Evolutionary conservation across 108 stramenopile genomes (phyloP).

Genomic region (Pseudonitzschia multiseries): DNA sequence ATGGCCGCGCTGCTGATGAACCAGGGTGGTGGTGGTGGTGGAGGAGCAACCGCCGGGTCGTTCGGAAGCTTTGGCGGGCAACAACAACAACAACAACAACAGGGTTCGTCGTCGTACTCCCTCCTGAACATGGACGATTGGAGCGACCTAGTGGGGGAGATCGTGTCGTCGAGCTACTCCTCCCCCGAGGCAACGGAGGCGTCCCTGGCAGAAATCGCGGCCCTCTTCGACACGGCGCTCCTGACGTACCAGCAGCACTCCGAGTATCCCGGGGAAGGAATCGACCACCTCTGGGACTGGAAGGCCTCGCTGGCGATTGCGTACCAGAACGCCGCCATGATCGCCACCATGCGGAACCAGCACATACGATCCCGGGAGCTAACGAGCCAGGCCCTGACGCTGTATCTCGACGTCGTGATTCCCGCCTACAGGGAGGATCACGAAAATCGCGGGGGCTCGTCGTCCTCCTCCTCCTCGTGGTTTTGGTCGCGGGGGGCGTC

Average conservation of each 20-base stretch:
- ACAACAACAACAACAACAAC: too few species aligned
- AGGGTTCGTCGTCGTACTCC: too few species aligned
- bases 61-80: background rate
- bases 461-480: background rate
- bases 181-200: background rate
- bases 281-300: background rate
- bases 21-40: background rate
- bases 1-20: background rate
- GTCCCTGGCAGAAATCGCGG: background rate
- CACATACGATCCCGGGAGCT: background rate
- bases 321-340: conserved; percentile 7
- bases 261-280: background rate
- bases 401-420: background rate
- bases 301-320: background rate
- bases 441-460: background rate
- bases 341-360: conserved; percentile 3
- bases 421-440: background rate
- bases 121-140: background rate
- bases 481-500: background rate
- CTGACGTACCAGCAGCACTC: conserved; percentile 11
- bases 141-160: background rate
- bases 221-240: conserved; percentile 1
- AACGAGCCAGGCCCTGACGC: background rate
- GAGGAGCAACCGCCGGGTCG: background rate
- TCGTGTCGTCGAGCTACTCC: background rate